Evolutionary conservation across 2,329 filamentous ascomycete genomes (phyloP), one percentile per base, ranked within the genome.

Genomic region (Phialophora chinensis): DNA sequence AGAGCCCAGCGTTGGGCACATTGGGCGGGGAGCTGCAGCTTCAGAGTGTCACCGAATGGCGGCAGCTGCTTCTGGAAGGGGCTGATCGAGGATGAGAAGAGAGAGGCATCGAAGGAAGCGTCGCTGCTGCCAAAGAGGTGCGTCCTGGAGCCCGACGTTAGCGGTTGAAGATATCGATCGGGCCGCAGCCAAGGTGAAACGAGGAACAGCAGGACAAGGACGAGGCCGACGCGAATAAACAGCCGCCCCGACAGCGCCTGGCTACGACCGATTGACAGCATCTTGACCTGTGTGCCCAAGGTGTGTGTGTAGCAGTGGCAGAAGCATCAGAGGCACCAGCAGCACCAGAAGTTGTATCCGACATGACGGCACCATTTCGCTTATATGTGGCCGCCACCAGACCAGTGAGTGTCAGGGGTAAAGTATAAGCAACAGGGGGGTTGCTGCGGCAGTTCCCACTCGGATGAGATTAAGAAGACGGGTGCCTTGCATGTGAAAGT

Each of bases 11-110:
- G 8, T 4, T 53, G 50, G 10, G 50, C 50, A 29, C 20, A 25
- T n/a, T 53, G 50, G 8, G 25, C 10, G 5, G 50, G 50, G 5
- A 53, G 50, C 50, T 53, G 50, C 14, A 53, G 50, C 50, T 53
- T 53, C 14, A 53, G n/a, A 8, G 2, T 17, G 23, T 49, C 44
- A 8, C 23, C 44, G 17, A 49, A 49, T 8, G 17, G 7, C 17
- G 17, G 17, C 8, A 49, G 23, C 44, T 20, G n/a, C 7, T 49
- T 49, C 44, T 49, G n/a, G 44, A 49, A 49, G 7, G 44, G 44
- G 1, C 17, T 49, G 17, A 49, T 49, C 23, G 44, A 49, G 17
- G 44, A 17, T 20, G 17, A 49, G 23, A n/a, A 49, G 6, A 49
- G 44, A n/a, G 44, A n/a, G n/a, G 17, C 44, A 14, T 49, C 17